Conservation (phyloP, 2,329 filamentous ascomycete genomes). For the Endocalyx cinctus region DNA sequence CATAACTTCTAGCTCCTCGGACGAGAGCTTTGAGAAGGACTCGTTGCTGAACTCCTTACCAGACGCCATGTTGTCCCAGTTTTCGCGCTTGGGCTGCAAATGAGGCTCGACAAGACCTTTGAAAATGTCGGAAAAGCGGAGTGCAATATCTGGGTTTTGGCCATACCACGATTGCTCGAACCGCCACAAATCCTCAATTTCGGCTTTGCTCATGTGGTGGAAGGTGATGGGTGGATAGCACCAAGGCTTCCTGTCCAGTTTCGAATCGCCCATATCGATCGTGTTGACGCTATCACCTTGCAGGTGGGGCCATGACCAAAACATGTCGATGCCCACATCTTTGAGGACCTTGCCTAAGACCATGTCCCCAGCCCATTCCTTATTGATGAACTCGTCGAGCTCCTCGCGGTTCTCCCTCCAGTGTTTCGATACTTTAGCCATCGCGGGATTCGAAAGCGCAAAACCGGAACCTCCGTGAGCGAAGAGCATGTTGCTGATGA, state of each 20-base stretch:
- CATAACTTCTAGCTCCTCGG: background rate
- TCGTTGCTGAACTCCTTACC: constrained; percentile 1
- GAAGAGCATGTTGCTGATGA: constrained; percentile 20
- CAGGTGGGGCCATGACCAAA: background rate
- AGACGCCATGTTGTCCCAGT: constrained; percentile 2
- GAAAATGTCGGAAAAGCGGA: constrained; percentile 2
- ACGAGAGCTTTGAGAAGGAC: constrained; percentile 1
- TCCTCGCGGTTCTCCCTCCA: background rate
- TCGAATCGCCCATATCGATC: constrained; percentile 1
- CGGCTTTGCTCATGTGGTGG: constrained; percentile 2
- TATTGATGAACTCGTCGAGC: background rate
- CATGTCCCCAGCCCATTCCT: background rate
- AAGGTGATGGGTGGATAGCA: constrained; percentile 4
- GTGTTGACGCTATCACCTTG: background rate
- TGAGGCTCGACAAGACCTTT: background rate
- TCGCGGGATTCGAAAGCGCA: background rate
- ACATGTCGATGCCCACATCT: constrained; percentile 1
- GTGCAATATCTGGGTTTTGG: background rate
- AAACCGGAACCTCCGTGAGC: constrained; percentile 1
- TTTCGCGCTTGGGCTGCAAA: background rate
- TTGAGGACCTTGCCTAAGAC: background rate
- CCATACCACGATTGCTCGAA: constrained; percentile 1
- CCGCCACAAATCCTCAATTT: constrained; percentile 1
- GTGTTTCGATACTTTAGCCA: background rate
- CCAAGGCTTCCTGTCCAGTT: constrained; percentile 4